Conservation (phyloP, 108 stramenopile genomes). For the Nitzschia palea region DNA sequence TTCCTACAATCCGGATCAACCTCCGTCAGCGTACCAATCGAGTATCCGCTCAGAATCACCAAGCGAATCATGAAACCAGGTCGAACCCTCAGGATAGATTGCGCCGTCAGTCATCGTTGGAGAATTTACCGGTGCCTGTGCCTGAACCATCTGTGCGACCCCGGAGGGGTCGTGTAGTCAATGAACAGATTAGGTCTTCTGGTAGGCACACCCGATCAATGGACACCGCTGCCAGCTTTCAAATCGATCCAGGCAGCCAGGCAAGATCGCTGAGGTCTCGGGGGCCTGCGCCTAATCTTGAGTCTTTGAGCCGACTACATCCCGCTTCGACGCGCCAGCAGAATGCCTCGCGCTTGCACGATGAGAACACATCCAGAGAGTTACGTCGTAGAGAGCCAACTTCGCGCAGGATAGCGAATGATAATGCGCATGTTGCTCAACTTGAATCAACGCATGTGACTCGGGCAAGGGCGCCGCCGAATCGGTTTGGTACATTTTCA, state of each 20-base stretch:
- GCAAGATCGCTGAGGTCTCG: slow-evolving; percentile 5
- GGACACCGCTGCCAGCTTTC: background rate
- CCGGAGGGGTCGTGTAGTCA: slow-evolving; percentile 1
- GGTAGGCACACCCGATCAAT: slow-evolving; percentile 1
- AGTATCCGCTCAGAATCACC: slow-evolving; percentile 11
- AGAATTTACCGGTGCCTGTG: slow-evolving; percentile 27
- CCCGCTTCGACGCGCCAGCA: no score
- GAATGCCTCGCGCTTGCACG: no score
- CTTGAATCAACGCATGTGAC: no score
- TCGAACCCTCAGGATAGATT: slow-evolving; percentile 27
- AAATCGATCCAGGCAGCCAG: background rate
- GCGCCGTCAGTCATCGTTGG: slow-evolving; percentile 31
- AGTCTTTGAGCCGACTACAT: background rate
- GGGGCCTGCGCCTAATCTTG: background rate
- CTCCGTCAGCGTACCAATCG: slow-evolving; percentile 19
- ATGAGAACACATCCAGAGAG: no score
- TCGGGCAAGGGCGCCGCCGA: no score
- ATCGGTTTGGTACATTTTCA: no score
- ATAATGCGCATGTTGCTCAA: no score
- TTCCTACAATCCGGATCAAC: slow-evolving; percentile 15
- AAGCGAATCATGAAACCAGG: slow-evolving; percentile 37
- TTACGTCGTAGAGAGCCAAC: no score
- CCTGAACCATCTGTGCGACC: background rate
- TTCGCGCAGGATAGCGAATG: no score
- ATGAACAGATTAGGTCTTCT: slow-evolving; percentile 5